Evolutionary conservation across 129 eudicot genomes (phyloP).

Genomic region (Artemisia argyi): DNA sequence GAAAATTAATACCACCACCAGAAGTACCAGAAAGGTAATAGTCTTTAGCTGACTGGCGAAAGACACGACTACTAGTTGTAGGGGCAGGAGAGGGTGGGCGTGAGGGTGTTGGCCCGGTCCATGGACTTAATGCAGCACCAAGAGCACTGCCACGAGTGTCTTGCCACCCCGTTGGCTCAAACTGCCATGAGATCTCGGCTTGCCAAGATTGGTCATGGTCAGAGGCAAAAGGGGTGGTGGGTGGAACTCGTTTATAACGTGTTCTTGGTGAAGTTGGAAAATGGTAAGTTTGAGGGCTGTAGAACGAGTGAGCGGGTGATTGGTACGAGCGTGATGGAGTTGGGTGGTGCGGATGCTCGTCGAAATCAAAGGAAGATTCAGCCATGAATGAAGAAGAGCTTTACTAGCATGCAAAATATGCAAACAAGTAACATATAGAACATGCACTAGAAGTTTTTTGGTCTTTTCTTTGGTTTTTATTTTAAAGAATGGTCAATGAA

Average conservation of each 20-base stretch:
- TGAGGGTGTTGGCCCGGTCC: constrained; percentile 36
- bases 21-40: constrained; percentile 50
- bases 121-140: constrained; percentile 75
- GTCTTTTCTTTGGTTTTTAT: constrained; percentile 25
- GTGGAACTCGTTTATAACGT: constrained; percentile 41
- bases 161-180: constrained; percentile 49
- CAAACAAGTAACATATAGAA: background rate
- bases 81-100: constrained; percentile 26
- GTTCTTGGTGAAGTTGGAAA: constrained; percentile 38
- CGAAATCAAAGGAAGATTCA: constrained; percentile 35
- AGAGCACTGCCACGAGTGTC: constrained; percentile 43
- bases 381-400: constrained; percentile 38
- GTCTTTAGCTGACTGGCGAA: constrained; percentile 67
- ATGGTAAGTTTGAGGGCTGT: constrained; percentile 39
- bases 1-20: constrained; percentile 16
- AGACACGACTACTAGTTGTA: constrained; percentile 33
- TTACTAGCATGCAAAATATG: constrained; percentile 26
- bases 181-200: constrained; percentile 70
- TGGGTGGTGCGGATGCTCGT: constrained; percentile 33
- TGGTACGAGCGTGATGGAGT: constrained; percentile 37
- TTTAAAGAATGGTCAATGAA: constrained; percentile 3
- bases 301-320: constrained; percentile 40
- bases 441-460: constrained; percentile 22
- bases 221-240: constrained; percentile 66
- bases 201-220: constrained; percentile 73